Base-by-base conservation (phyloP, 1,284 basidiomycete species). In the Cutaneotrichosporon mucoides region DNA sequence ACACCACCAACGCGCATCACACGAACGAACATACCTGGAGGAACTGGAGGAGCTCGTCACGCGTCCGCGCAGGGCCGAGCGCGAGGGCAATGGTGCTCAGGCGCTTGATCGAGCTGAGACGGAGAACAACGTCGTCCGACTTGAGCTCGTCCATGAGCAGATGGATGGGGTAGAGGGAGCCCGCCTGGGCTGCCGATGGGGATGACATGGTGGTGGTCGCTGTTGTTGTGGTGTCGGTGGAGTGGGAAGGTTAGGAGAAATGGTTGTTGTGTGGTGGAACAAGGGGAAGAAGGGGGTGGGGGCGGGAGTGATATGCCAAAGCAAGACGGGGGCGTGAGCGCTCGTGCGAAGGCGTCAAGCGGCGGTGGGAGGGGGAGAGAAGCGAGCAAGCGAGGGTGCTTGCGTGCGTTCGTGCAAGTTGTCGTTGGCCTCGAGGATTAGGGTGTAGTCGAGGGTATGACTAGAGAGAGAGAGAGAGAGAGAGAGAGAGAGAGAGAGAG, bases 51-150 rank as follows among this genome's bases (percentile, higher is more conserved):
- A 99, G 85, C 78, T 99, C 96, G 62, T 95, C 91, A 64, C 96
- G 87, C 40, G 95, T 90, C 66, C 96, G 89, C 82, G 96, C 90
- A 37, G 93, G 88, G 11, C 96, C 96, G 53, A 99, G 85, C 43
- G 96, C 96, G 63, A 99, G 85, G 3, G 96, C 96, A 79, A 99
- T 99, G 56, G 96, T 99, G 62, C 93, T 94, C 73, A 99, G 86
- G 78, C 95, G 92, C 80, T 96, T 92, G 69, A 99, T 96, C 62
- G 96, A 95, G 73, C 96, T 96, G 70, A 99, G 83, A 55, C 96
- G 89, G 57, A 98, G 81, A 82, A 82, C 81, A 60, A 99, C 95
- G 80, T 99, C 96, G 76, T 97, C 93, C 52, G 91, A 91, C 75
- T 85, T 87, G 63, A 96, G 79, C 74, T 97, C 93, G 48, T 88